Conservation (phyloP, 495 filamentous ascomycete species). For the Aspergillus nidulans region DNA sequence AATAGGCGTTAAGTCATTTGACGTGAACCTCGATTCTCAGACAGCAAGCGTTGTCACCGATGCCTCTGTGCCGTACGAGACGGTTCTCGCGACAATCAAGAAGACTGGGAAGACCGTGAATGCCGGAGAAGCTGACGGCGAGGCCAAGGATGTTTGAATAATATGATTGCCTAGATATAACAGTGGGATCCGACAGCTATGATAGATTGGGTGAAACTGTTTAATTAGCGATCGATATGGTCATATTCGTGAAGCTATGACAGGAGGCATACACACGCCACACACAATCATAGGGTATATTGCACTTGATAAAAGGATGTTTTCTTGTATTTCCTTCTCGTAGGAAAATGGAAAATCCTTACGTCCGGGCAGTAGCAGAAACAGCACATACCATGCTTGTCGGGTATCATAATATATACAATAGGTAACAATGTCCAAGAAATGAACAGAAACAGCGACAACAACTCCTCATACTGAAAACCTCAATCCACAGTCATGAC, state of each 20-base stretch:
- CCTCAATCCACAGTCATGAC: slow-evolving; percentile 34
- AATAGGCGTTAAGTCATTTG: slow-evolving; percentile 78
- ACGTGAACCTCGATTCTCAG: slow-evolving; percentile 81
- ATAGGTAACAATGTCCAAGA: background rate
- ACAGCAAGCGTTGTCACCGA: slow-evolving; percentile 69
- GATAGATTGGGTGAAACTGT: background rate
- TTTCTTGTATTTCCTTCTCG: background rate
- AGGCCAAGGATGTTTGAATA: slow-evolving; percentile 29
- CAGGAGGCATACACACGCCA: background rate
- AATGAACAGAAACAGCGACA: slow-evolving; percentile 1
- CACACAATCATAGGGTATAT: background rate
- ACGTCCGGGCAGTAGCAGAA: background rate
- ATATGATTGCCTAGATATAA: background rate
- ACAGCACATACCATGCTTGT: slow-evolving; percentile 16
- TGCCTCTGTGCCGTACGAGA: slow-evolving; percentile 62
- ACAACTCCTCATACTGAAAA: background rate
- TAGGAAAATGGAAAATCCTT: background rate
- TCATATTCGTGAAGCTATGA: background rate
- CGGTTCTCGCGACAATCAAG: slow-evolving; percentile 80
- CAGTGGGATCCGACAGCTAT: background rate
- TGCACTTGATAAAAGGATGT: background rate
- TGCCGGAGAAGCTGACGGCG: slow-evolving; percentile 59
- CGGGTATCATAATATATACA: slow-evolving; percentile 32
- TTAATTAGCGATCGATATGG: background rate
- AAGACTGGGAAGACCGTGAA: slow-evolving; percentile 95